Conservation (phyloP, 306 rosid genomes). For the Senna tora region DNA sequence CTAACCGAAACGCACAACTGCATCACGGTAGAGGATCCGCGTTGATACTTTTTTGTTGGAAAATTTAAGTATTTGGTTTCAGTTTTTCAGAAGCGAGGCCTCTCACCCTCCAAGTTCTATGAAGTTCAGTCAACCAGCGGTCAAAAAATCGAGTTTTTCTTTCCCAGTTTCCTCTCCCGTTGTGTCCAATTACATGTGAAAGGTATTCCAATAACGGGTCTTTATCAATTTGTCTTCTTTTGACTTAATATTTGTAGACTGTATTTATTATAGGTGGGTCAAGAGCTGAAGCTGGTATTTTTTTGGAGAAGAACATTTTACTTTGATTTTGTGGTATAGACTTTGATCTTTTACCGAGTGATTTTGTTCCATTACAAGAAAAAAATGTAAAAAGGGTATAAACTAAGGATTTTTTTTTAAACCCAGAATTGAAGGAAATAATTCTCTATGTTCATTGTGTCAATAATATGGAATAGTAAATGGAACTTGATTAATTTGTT, state of each 20-base stretch:
- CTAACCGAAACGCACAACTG: no score
- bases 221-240: neutral
- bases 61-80: no score
- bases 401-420: no score
- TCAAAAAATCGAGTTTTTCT: conserved; percentile 36
- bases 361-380: neutral
- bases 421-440: no score
- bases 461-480: no score
- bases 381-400: neutral
- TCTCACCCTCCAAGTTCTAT: no score
- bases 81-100: no score
- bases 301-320: no score
- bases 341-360: neutral
- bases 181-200: conserved; percentile 31
- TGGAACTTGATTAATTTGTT: neutral
- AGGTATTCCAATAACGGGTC: conserved; percentile 20
- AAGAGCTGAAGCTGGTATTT: neutral
- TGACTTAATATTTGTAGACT: neutral
- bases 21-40: no score
- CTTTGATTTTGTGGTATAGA: neutral
- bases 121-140: conserved; percentile 19
- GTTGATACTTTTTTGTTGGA: no score
- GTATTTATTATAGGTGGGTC: neutral
- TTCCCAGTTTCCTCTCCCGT: conserved; percentile 25
- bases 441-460: no score